Percentiles rank a stretch among this genome's conserved stretches.
Conservation (phyloP, 2,329 filamentous ascomycete genomes). For the Aspergillus sp. region DNA sequence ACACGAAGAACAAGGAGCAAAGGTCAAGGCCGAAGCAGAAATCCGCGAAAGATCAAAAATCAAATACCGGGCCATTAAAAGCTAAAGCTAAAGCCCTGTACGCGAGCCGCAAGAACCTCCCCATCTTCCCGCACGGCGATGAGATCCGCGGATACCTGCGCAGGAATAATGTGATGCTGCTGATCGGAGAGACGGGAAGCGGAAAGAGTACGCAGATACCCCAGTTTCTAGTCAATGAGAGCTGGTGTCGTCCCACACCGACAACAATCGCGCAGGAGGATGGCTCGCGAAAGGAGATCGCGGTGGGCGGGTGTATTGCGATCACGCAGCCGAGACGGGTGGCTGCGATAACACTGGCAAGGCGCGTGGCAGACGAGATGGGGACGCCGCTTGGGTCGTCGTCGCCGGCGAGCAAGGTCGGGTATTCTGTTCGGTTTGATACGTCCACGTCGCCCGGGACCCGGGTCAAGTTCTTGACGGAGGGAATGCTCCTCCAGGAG, state of each 20-base stretch:
- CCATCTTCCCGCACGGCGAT: constrained; percentile 67
- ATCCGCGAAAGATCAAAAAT: constrained; percentile 13
- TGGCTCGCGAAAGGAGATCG: constrained; percentile 33
- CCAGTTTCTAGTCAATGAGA: constrained; percentile 71
- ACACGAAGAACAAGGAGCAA: constrained; percentile 5
- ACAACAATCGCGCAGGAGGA: constrained; percentile 37
- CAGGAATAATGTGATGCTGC: constrained; percentile 63
- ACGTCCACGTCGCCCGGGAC: constrained; percentile 73
- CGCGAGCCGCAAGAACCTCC: constrained; percentile 55
- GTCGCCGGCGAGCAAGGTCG: constrained; percentile 58
- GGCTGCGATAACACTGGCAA: constrained; percentile 81
- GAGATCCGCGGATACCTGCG: constrained; percentile 58
- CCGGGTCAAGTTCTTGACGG: constrained; percentile 85
- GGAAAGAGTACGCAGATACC: constrained; percentile 96
- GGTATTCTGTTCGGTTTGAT: constrained; percentile 93
- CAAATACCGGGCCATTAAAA: constrained; percentile 23
- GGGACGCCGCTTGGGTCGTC: constrained; percentile 53
- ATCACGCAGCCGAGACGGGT: constrained; percentile 92
- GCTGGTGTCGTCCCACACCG: constrained; percentile 62
- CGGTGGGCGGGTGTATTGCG: constrained; percentile 71
- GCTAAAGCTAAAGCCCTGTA: constrained; percentile 41
- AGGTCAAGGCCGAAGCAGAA: constrained; percentile 9
- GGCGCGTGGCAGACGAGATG: constrained; percentile 78
- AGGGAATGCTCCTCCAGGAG: constrained; percentile 93
- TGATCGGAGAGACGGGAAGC: constrained; percentile 90